Base-by-base conservation (phyloP, 139 green algal genomes). In the Spirogloea muscicola region DNA sequence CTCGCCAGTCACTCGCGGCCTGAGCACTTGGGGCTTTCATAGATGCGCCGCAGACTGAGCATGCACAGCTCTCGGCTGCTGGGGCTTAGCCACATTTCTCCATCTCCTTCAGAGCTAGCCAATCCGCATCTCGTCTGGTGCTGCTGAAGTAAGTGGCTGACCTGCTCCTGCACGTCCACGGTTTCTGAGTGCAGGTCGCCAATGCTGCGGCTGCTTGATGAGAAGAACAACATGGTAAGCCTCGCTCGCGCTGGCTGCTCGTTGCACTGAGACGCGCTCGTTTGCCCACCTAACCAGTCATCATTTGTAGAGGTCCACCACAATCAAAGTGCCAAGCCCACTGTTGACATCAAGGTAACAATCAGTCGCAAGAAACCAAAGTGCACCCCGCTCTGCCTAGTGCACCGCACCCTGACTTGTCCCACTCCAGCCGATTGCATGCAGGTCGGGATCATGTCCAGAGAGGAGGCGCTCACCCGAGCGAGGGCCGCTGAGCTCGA, bases 371-470 rank as follows among this genome's bases (percentile, higher is more conserved):
- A 21, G 46, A 21, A 21, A 21, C 21, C 21, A 55, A 31, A 21
- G 21, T 55, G 21, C 21, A 55, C 46, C 58, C 34, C 43, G 21
- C n/a, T 21, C 36, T 68, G 58, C 29, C 4, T 59, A n/a, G n/a
- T n/a, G n/a, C n/a, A n/a, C n/a, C n/a, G n/a, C n/a, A n/a, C n/a
- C n/a, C n/a, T n/a, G n/a, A n/a, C n/a, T n/a, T n/a, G n/a, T n/a
- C n/a, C n/a, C n/a, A n/a, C n/a, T n/a, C 4, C 13, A 25, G n/a
- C 21, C 21, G 58, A 10, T 25, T 63, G 36, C 16, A 16, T 13
- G 38, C 62, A 72, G 67, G 34, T 76, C 16, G 67, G 67, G 58
- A 72, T 74, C 7, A 38, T 76, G n/a, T 76, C 67, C 18, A 69
- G 55, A 60, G 25, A 61, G 58, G 67, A 76, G 52, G 67, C 67